Evolutionary conservation across 2,329 filamentous ascomycete species (phyloP), one percentile per base, ranked within the genome.

Genomic region (Lachnellula willkommii): DNA sequence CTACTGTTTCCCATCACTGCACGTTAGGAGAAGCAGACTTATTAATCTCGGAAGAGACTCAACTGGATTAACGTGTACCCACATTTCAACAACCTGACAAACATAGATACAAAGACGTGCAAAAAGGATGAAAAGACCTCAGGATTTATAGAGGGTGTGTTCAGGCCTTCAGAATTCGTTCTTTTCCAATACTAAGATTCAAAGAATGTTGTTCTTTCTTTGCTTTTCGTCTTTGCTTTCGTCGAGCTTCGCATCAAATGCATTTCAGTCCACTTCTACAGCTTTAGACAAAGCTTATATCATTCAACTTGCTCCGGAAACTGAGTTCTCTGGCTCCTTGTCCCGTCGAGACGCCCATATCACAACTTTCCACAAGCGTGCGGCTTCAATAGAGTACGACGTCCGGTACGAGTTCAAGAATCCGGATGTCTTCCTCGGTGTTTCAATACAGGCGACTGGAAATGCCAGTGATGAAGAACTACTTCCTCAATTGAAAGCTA

Each of bases 361-460:
- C 20, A 20, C n/a, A 8, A 17, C 9, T n/a, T 60, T 60, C 17
- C 58, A 56, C 12, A 58, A 54, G 35, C 47, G 50, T 49, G 55
- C 58, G 15, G 35, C 47, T 20, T 20, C 15, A 37, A 20, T 62
- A 12, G 37, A 54, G 6, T 62, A 62, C 32, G 51, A 43, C 17
- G 52, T 56, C 28, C 55, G 57, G 11, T 49, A 58, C 22, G 60
- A 62, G 39, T 62, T 60, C 39, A 53, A 39, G 20, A 60, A 60
- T 52, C 42, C 55, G 11, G 48, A 56, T 49, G 35, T 62, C 14
- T 60, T 62, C 37, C 46, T 57, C 14, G 57, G 60, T 12, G 15
- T 62, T 5, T 62, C 60, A 2, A 58, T 62, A n/a, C 55, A 59
- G 42, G 53, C 57, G 12, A 56, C 50, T 20, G 55, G 50, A n/a